Percentiles rank a stretch among this genome's conserved stretches.
These are phyloP conservation scores for Oligophagozyma castellii DNA, from an alignment of 1,139 yeast genomes.

Conservation along the genomic window DNA sequence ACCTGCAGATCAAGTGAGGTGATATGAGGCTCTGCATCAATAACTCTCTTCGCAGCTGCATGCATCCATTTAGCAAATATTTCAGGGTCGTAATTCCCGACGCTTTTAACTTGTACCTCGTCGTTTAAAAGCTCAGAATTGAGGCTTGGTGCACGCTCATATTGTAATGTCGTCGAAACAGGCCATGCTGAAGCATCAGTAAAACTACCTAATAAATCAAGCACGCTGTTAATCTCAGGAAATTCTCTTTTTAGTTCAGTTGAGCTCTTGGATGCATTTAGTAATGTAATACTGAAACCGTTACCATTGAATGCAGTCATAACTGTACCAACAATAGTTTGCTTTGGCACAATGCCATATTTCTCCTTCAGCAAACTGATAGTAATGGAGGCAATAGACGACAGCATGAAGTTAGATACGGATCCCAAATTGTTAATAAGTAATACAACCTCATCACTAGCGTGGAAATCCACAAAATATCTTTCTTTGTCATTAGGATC, in stretches of 20 bases:
- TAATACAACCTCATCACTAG: slow-evolving; percentile 52
- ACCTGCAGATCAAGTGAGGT: slow-evolving; percentile 79
- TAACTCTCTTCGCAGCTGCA: slow-evolving; percentile 37
- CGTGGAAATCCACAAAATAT: slow-evolving; percentile 52
- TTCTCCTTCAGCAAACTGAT: slow-evolving; percentile 30
- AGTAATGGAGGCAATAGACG: slow-evolving; percentile 43
- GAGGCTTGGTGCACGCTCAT: slow-evolving; percentile 20
- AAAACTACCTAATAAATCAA: slow-evolving; percentile 47
- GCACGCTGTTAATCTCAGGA: slow-evolving; percentile 29
- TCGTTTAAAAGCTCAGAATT: slow-evolving; percentile 28
- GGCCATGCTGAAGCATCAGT: slow-evolving; percentile 83
- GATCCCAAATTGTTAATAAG: slow-evolving; percentile 78
- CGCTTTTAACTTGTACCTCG: slow-evolving; percentile 29
- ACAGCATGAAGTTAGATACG: slow-evolving; percentile 61
- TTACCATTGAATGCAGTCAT: slow-evolving; percentile 83
- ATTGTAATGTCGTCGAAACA: slow-evolving; percentile 13
- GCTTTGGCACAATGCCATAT: slow-evolving; percentile 47
- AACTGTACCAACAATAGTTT: slow-evolving; percentile 59
- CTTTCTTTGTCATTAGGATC: slow-evolving; percentile 50
- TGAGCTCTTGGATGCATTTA: slow-evolving; percentile 45
- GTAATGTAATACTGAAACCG: slow-evolving; percentile 73
- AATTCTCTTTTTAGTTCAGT: slow-evolving; percentile 24
- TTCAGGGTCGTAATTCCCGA: slow-evolving; percentile 27
- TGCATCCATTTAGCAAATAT: slow-evolving; percentile 26
- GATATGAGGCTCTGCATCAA: slow-evolving; percentile 59